A percentile compares a stretch with the other conserved stretches of the same genome.
These are phyloP conservation scores for Ceriops decandra DNA, from an alignment of 345 rosid species.

Conservation along the genomic window DNA sequence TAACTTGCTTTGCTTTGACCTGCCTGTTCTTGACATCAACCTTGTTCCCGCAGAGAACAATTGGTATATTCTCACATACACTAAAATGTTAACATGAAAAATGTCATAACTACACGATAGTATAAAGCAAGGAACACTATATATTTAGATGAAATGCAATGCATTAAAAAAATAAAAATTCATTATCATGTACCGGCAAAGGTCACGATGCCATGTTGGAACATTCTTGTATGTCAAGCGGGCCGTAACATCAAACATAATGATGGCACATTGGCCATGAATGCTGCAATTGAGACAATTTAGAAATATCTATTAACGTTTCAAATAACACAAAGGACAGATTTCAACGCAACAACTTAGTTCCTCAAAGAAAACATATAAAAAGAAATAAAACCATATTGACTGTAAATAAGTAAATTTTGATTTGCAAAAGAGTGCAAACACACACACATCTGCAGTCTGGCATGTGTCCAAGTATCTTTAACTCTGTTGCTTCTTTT, in stretches of 20 bases:
- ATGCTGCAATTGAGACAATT: constrained; percentile 43
- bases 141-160: too few relatives aligned
- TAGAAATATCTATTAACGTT: too few relatives aligned
- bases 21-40: constrained; percentile 96
- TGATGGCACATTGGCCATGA: constrained; percentile 95
- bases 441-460: too few relatives aligned
- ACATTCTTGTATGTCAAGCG: constrained; percentile 94
- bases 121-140: too few relatives aligned
- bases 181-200: constrained; percentile 52
- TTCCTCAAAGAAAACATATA: too few relatives aligned
- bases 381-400: too few relatives aligned
- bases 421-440: too few relatives aligned
- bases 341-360: too few relatives aligned
- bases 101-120: not conserved
- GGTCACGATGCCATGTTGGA: constrained; percentile 96
- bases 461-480: too few relatives aligned
- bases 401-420: too few relatives aligned
- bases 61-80: constrained; percentile 89
- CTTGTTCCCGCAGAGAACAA: constrained; percentile 90
- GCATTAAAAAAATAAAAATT: not conserved
- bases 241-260: constrained; percentile 96
- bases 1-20: constrained; percentile 88
- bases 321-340: too few relatives aligned
- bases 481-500: too few relatives aligned
- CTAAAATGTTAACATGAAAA: constrained; percentile 21